phyloP scores from a whole-genome alignment of 768 basidiomycete genomes.

The Chalciporus piperatus region DNA sequence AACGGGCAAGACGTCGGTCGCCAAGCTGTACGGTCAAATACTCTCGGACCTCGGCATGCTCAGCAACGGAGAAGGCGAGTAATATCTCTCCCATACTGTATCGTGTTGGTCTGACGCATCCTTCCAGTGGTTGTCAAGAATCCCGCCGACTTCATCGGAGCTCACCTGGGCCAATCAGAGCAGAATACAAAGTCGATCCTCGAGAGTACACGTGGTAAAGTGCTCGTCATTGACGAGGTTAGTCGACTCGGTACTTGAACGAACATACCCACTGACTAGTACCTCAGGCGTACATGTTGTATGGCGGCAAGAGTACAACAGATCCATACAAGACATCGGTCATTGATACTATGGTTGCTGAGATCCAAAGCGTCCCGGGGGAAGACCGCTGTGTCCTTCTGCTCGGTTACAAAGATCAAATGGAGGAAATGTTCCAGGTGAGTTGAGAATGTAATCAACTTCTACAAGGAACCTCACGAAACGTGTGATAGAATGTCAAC shows the following conservation, averaged over 20 bases:
- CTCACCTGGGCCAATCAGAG: constrained; percentile 58
- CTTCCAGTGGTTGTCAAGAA: constrained; percentile 60
- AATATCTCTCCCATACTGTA: no score
- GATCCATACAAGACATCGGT: constrained; percentile 66
- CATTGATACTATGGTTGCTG: constrained; percentile 73
- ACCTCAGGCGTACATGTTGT: constrained; percentile 68
- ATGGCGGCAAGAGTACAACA: constrained; percentile 34
- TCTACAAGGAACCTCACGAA: neutral
- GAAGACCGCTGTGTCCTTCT: constrained; percentile 70
- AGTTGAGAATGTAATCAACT: neutral
- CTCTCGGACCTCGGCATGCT: constrained; percentile 59
- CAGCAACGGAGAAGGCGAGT: constrained; percentile 70
- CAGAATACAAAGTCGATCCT: constrained; percentile 64
- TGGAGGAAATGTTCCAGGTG: constrained; percentile 76
- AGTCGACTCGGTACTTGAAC: neutral
- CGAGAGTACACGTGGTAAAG: constrained; percentile 57
- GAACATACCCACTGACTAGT: neutral
- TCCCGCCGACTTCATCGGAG: constrained; percentile 66
- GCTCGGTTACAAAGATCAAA: constrained; percentile 63
- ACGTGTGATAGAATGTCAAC: constrained; percentile 56
- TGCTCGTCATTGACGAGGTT: constrained; percentile 72
- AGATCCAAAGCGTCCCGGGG: constrained; percentile 66
- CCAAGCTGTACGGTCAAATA: constrained; percentile 63
- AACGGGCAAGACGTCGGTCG: constrained; percentile 72
- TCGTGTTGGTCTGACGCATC: neutral